Percentiles rank a stretch among this genome's conserved stretches.
These are phyloP conservation scores for Colletotrichum nymphaeae DNA, from an alignment of 2,329 filamentous ascomycete species.

Conservation along the genomic window DNA sequence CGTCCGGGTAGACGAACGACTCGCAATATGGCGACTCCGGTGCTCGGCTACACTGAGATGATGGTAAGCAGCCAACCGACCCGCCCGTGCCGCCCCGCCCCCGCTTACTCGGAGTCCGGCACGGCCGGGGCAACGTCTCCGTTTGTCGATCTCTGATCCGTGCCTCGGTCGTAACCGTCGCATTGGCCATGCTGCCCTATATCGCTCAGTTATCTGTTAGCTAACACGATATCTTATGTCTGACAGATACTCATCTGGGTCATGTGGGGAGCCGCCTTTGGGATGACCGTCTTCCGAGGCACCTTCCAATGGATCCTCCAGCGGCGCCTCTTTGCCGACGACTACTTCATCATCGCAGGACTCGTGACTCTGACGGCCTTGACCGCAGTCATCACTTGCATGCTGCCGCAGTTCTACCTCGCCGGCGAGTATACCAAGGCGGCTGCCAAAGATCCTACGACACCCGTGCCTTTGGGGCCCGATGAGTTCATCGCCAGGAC, in stretches of 20 bases:
- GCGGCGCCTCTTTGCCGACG: constrained; percentile 14
- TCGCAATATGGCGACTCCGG: not conserved
- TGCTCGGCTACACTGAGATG: constrained; percentile 18
- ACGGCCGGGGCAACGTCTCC: not conserved
- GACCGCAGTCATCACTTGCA: constrained; percentile 8
- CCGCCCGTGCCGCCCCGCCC: not conserved
- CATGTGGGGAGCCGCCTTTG: constrained; percentile 14
- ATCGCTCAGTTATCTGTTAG: not conserved
- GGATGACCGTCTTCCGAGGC: constrained; percentile 17
- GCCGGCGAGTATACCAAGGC: constrained; percentile 27
- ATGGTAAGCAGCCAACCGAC: constrained; percentile 8
- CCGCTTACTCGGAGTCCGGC: not conserved
- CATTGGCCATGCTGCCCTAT: not conserved
- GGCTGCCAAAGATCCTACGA: not conserved
- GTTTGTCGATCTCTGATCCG: not conserved
- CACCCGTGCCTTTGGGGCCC: constrained; percentile 1
- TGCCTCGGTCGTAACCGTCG: not conserved
- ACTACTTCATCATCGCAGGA: constrained; percentile 22
- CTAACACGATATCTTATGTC: not conserved
- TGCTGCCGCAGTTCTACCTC: constrained; percentile 25
- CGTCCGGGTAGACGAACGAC: not conserved
- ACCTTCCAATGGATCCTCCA: constrained; percentile 28
- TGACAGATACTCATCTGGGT: constrained; percentile 18
- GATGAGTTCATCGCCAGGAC: constrained; percentile 9
- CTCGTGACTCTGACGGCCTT: constrained; percentile 16